phyloP scores from a whole-genome alignment of 345 rosid genomes.

The Populus davidiana region DNA sequence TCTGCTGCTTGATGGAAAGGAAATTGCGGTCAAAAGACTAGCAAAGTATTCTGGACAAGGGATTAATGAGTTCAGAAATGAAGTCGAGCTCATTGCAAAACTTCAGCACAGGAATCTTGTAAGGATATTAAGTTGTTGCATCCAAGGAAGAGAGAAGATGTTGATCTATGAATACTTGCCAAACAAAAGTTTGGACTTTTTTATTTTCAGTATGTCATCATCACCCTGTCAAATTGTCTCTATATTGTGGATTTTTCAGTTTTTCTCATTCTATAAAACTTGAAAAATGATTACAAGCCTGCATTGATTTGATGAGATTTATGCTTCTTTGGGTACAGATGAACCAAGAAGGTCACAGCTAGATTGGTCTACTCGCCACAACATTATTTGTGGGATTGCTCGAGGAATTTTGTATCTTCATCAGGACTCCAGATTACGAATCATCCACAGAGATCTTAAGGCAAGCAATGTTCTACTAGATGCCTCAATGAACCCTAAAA shows the following conservation, averaged over 20 bases:
- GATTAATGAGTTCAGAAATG: slow-evolving; percentile 47
- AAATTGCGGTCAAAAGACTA: slow-evolving; percentile 52
- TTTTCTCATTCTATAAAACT: too few relatives aligned
- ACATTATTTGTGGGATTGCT: slow-evolving; percentile 24
- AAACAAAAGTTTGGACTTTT: slow-evolving; percentile 13
- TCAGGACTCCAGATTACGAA: slow-evolving; percentile 23
- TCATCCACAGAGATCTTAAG: slow-evolving; percentile 29
- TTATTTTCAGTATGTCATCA: too few relatives aligned
- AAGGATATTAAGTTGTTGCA: slow-evolving; percentile 19
- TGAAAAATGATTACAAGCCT: too few relatives aligned
- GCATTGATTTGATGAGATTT: too few relatives aligned
- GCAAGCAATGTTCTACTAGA: slow-evolving; percentile 27
- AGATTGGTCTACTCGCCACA: not conserved
- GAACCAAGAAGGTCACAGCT: too few relatives aligned
- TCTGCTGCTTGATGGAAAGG: slow-evolving; percentile 32
- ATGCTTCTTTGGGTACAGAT: too few relatives aligned
- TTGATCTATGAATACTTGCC: slow-evolving; percentile 16
- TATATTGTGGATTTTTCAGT: too few relatives aligned
- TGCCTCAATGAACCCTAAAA: slow-evolving; percentile 21
- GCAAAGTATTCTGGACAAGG: slow-evolving; percentile 54
- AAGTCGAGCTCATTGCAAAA: slow-evolving; percentile 20
- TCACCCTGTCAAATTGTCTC: too few relatives aligned
- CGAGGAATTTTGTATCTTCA: slow-evolving; percentile 27
- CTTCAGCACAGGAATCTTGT: slow-evolving; percentile 31
- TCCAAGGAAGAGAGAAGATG: not conserved